Conservation (phyloP, 75 land plant genomes). For the Cunninghamia lanceolata region DNA sequence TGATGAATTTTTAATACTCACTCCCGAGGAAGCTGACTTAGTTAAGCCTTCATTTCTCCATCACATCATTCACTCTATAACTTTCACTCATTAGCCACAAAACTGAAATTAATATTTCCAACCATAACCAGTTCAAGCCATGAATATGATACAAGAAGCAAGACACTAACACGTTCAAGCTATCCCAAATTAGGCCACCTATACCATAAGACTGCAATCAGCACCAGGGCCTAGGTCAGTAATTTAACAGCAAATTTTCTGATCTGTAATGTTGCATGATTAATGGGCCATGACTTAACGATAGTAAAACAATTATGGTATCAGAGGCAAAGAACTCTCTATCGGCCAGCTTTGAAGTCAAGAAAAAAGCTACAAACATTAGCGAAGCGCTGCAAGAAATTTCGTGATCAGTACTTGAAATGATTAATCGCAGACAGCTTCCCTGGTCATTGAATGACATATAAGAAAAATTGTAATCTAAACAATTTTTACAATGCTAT, state of each 20-base stretch:
- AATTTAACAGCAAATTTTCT: neutral
- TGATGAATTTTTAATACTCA: neutral
- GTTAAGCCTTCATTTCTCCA: neutral
- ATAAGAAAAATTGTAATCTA: neutral
- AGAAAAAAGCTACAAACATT: neutral
- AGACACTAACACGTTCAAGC: neutral
- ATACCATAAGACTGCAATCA: neutral
- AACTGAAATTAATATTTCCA: neutral
- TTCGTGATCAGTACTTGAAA: neutral
- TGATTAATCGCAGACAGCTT: neutral
- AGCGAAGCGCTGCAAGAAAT: neutral
- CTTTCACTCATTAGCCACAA: neutral
- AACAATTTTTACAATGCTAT: constrained; percentile 1
- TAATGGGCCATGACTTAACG: neutral
- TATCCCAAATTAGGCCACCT: neutral
- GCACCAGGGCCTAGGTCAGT: neutral
- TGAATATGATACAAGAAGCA: neutral
- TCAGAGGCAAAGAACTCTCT: neutral
- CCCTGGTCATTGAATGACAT: neutral
- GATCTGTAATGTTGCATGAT: neutral
- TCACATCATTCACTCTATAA: neutral
- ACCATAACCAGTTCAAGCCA: neutral
- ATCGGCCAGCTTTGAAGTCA: neutral
- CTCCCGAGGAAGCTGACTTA: neutral
- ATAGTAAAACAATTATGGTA: neutral